Percentiles rank a stretch among this genome's conserved stretches.
phyloP scores from a whole-genome alignment of 495 filamentous ascomycete species.

The Aspergillus homomorphus region DNA sequence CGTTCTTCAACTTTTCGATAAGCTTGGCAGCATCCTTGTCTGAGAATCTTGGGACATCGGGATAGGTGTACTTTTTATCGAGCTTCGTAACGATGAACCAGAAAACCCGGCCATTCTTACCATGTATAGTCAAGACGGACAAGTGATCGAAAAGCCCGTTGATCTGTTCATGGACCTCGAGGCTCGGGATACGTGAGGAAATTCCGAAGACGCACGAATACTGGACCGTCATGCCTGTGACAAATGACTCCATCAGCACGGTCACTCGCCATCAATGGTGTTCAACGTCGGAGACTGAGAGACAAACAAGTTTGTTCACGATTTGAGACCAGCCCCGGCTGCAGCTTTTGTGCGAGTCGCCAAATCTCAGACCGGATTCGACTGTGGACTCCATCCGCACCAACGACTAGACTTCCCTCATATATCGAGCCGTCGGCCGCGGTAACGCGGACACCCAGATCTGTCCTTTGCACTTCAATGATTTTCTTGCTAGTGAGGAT shows the following conservation, averaged over 20 bases:
- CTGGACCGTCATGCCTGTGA: conserved; percentile 19
- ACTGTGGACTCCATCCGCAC: conserved; percentile 51
- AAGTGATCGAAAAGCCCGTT: conserved; percentile 16
- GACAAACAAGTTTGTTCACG: conserved; percentile 21
- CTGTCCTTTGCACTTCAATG: conserved; percentile 6
- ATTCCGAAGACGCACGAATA: conserved; percentile 27
- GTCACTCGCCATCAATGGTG: conserved; percentile 9
- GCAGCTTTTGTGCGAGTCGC: conserved; percentile 21
- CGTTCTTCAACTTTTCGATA: conserved; percentile 6
- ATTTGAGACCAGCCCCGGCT: conserved; percentile 22
- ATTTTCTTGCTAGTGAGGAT: conserved; percentile 17
- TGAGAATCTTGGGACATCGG: conserved; percentile 36
- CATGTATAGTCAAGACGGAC: conserved; percentile 18
- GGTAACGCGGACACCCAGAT: conserved; percentile 3
- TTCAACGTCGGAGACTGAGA: neutral
- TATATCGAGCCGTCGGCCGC: conserved; percentile 14
- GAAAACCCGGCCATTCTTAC: conserved; percentile 17
- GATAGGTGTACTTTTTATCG: conserved; percentile 34
- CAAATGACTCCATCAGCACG: neutral
- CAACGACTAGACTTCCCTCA: conserved; percentile 42
- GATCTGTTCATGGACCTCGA: conserved; percentile 17
- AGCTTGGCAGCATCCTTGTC: conserved; percentile 11
- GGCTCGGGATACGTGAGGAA: conserved; percentile 14
- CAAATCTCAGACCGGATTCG: conserved; percentile 35
- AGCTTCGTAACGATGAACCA: conserved; percentile 43